A percentile compares a stretch with the other conserved stretches of the same genome.
These are phyloP conservation scores for Penicillium corylophilum DNA, from an alignment of 2,329 filamentous ascomycete species.

Conservation along the genomic window DNA sequence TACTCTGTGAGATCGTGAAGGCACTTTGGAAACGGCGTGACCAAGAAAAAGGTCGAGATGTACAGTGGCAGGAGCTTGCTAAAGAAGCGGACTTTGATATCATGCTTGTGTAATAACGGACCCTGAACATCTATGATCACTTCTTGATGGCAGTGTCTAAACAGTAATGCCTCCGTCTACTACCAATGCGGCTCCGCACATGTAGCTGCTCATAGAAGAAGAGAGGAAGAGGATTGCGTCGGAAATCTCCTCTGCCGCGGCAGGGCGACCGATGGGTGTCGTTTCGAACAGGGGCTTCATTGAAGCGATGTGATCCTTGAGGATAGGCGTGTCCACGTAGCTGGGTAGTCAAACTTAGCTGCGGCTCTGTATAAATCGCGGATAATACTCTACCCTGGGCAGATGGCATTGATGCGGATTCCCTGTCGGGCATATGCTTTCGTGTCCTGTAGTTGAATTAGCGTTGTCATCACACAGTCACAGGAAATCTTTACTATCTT, in stretches of 20 bases:
- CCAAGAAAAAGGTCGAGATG: conserved; percentile 15
- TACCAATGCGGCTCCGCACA: conserved; percentile 38
- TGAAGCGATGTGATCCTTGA: conserved; percentile 12
- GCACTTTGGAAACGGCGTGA: conserved; percentile 32
- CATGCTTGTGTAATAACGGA: conserved; percentile 25
- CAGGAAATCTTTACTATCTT: conserved; percentile 15
- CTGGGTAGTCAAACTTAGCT: neutral
- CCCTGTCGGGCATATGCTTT: conserved; percentile 51
- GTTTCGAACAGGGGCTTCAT: conserved; percentile 41
- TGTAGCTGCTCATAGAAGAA: conserved; percentile 44
- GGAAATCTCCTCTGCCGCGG: conserved; percentile 53
- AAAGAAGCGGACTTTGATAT: conserved; percentile 36
- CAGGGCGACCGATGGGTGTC: conserved; percentile 52
- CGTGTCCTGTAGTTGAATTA: conserved; percentile 32
- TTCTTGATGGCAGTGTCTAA: neutral
- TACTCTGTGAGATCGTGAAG: conserved; percentile 32
- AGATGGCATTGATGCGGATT: conserved; percentile 62
- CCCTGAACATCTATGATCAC: too few relatives aligned
- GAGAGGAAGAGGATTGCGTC: conserved; percentile 51
- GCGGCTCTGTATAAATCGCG: conserved; percentile 11
- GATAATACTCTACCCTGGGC: conserved; percentile 48
- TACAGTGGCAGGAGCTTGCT: conserved; percentile 37
- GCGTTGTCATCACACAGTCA: neutral
- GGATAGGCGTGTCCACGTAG: conserved; percentile 27
- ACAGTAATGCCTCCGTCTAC: conserved; percentile 30